Evolutionary conservation across 2,329 filamentous ascomycete genomes (phyloP), one percentile per base, ranked within the genome.

Genomic region (Fusarium hainanense): DNA sequence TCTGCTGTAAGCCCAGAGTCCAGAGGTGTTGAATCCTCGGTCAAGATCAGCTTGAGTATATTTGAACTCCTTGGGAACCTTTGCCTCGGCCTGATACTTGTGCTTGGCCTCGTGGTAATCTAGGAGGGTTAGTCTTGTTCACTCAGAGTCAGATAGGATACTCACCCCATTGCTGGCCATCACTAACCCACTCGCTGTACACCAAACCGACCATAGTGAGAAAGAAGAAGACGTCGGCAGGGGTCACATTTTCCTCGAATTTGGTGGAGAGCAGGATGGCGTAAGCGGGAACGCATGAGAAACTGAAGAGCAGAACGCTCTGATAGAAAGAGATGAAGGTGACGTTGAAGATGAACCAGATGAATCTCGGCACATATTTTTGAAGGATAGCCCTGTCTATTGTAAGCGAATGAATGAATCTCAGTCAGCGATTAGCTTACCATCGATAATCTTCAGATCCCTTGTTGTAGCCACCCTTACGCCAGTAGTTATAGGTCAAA

Each of bases 371-470:
- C 23, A 94, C 84, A 40, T 89, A 83, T 28, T 86, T 83, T 77
- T 90, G 90, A 54, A 98, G 83, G 58, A 94, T 89, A 59, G 86
- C 85, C 95, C 88, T 90, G 25, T 1, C 18, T 21, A 47, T 16
- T 68, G 75, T 64, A 51, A 62, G 46, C 23, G 49, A 46, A 54
- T 49, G 27, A 18, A 25, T n/a, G 8, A 13, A 8, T n/a, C 30
- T 50, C n/a, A 34, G 41, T 46, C 34, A 49, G 25, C 12, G 6
- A 21, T 49, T 18, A 10, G 58, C 76, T 63, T 69, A 82, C 90
- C 96, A 99, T 81, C 96, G 88, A 79, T 99, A 99, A 80, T 99
- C 96, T 80, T 99, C 95, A 18, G 92, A 94, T 40, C 96, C 95
- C 69, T 94, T 85, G 18, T 86, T 83, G 79, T 99, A 99, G 25